phyloP scores from a whole-genome alignment of 2,329 filamentous ascomycete species.

The Verticillium zaregamsianum region DNA sequence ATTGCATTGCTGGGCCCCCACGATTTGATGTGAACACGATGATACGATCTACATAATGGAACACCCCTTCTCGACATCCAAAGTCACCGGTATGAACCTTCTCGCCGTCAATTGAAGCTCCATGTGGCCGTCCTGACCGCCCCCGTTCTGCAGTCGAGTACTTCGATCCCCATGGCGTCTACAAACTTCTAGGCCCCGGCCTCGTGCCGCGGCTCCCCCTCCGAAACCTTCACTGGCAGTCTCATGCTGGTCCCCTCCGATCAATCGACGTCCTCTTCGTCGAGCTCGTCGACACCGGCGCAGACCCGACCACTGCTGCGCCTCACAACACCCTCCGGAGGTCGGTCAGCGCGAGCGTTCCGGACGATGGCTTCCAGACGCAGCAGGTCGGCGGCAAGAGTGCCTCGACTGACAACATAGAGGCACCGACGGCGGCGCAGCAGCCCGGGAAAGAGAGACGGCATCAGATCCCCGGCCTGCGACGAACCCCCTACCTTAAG shows the following conservation, averaged over 20 bases:
- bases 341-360: conserved; percentile 25
- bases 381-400: conserved; percentile 41
- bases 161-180: conserved; percentile 87
- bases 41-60: conserved; percentile 48
- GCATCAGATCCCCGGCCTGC: conserved; percentile 91
- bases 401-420: conserved; percentile 32
- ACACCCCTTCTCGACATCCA: conserved; percentile 66
- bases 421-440: conserved; percentile 16
- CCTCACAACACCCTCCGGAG: conserved; percentile 17
- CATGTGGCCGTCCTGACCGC: conserved; percentile 4
- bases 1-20: conserved; percentile 25
- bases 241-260: conserved; percentile 81
- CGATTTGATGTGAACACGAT: not conserved
- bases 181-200: conserved; percentile 73
- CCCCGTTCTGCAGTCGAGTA: conserved; percentile 70
- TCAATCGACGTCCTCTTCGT: conserved; percentile 93
- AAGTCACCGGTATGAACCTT: conserved; percentile 64
- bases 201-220: conserved; percentile 77
- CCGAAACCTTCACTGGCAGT: conserved; percentile 95
- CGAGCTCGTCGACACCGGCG: conserved; percentile 68
- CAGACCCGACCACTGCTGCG: conserved; percentile 29
- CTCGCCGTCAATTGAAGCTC: not conserved
- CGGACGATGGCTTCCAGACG: conserved; percentile 59
- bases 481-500: conserved; percentile 91
- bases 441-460: conserved; percentile 55